These are phyloP conservation scores for Lizonia empirigonia DNA, from an alignment of 2,329 filamentous ascomycete genomes.

Conservation along the genomic window DNA sequence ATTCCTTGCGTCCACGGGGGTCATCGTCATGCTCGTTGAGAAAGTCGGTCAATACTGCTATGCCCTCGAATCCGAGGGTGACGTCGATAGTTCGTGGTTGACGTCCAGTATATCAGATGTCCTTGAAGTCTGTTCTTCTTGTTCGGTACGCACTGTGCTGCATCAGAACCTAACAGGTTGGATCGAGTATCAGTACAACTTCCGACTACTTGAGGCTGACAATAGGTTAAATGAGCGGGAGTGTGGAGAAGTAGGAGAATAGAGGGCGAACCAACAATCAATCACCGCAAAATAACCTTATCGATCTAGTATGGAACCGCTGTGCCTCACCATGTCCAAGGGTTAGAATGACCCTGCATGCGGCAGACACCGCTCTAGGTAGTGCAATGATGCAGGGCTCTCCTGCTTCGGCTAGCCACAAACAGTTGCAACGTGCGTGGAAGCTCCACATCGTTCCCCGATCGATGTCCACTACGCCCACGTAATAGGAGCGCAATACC, in stretches of 20 bases:
- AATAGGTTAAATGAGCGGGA: not conserved
- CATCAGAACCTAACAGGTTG: not conserved
- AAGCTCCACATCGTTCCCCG: not conserved
- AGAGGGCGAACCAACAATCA: conserved; percentile 3
- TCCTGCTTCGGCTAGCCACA: conserved; percentile 9
- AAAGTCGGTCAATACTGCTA: not conserved
- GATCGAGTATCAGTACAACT: not conserved
- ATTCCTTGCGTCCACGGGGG: conserved; percentile 15
- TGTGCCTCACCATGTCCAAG: conserved; percentile 14
- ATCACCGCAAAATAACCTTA: conserved; percentile 9
- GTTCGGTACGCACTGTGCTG: not conserved
- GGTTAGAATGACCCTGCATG: conserved; percentile 4
- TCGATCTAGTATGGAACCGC: conserved; percentile 2
- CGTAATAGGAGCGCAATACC: not conserved
- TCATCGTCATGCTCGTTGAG: conserved; percentile 12
- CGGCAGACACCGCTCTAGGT: not conserved
- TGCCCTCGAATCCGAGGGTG: not conserved
- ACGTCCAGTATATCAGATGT: not conserved
- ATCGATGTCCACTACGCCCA: not conserved
- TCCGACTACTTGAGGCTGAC: not conserved
- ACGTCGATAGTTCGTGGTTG: not conserved
- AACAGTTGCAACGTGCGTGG: not conserved
- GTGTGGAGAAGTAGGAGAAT: conserved; percentile 2
- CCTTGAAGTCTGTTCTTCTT: not conserved
- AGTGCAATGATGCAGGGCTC: conserved; percentile 9